Evolutionary conservation across 1,139 yeast species (phyloP), one percentile per base, ranked within the genome.

Genomic region (Kodamaea sp.): DNA sequence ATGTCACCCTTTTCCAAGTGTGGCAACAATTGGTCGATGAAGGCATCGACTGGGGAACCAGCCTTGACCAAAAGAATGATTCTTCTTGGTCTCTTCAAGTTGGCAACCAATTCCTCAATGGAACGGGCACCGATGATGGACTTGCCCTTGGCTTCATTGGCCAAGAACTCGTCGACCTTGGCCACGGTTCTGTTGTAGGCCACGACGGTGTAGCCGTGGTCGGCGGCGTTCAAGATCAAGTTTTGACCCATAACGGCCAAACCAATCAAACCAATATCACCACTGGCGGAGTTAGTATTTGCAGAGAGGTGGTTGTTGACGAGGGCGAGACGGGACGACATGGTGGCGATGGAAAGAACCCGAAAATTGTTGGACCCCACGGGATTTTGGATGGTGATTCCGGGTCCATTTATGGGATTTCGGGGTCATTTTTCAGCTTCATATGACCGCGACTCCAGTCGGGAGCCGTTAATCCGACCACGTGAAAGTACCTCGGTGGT

Each of bases 241-340:
- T 92, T 92, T 70, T 90, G 97, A 70, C 98, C 98, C 98, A 92
- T 92, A 55, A 92, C 98, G 84, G 98, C 98, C 80, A 92, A 80
- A 65, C 98, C 98, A 62, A 92, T 90, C 70, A 92, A 87, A 70
- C 97, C 98, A 71, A 92, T 82, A 83, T 92, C 98, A 78, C 92
- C 95, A 65, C 88, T 80, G 47, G 57, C 46, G 10, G 22, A 28
- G 47, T 44, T 53, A 64, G 61, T 64, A 63, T 58, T 57, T 46
- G 39, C 22, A 13, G 29, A 13, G 22, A 44, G 41, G 28, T 47
- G 51, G 35, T 45, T 42, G 7, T 39, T 40, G 15, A 43, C 37
- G 25, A 38, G 34, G 4, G 39, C 23, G 20, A 43, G 44, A 13
- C 46, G 44, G 8, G 26, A 14, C 28, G 13, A n/a, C n/a, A n/a